Conservation (phyloP, 2,329 filamentous ascomycete genomes). For the Microdochium bolleyi region DNA sequence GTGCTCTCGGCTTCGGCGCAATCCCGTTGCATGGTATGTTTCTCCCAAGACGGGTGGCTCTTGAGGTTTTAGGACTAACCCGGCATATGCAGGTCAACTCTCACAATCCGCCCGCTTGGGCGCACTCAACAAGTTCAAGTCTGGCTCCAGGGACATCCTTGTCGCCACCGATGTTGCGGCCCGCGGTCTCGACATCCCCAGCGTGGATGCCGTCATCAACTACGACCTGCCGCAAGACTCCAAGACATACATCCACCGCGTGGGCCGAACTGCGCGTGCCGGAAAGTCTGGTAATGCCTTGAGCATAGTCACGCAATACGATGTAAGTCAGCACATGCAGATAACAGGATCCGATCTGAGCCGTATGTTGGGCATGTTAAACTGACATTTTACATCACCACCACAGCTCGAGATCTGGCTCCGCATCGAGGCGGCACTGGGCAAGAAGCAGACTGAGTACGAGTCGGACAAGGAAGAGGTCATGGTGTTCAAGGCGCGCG, state of each 20-base stretch:
- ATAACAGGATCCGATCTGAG: no score
- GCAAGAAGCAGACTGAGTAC: slow-evolving; percentile 66
- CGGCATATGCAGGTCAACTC: slow-evolving; percentile 50
- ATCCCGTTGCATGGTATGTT: slow-evolving; percentile 71
- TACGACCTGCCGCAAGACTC: slow-evolving; percentile 76
- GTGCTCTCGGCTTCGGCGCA: slow-evolving; percentile 78
- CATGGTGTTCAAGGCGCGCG: slow-evolving; percentile 69
- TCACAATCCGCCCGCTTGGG: slow-evolving; percentile 81
- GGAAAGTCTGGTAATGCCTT: slow-evolving; percentile 79
- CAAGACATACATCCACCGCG: slow-evolving; percentile 87
- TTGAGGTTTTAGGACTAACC: background rate
- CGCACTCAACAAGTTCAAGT: slow-evolving; percentile 83
- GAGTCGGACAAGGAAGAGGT: slow-evolving; percentile 72
- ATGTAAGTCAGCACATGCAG: slow-evolving; percentile 35
- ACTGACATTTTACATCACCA: background rate
- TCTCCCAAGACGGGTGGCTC: background rate
- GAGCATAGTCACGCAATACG: slow-evolving; percentile 79
- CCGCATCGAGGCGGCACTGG: slow-evolving; percentile 75
- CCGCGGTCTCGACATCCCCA: slow-evolving; percentile 84
- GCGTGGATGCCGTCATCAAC: slow-evolving; percentile 83
- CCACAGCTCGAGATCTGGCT: slow-evolving; percentile 54
- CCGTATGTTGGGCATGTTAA: no score
- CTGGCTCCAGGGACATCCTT: slow-evolving; percentile 73
- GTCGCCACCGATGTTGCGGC: slow-evolving; percentile 93
- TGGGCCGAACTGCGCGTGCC: slow-evolving; percentile 80